Conservation (phyloP, 805 yeast genomes). For the Saccharomycopsis oosterbeekiorum region DNA sequence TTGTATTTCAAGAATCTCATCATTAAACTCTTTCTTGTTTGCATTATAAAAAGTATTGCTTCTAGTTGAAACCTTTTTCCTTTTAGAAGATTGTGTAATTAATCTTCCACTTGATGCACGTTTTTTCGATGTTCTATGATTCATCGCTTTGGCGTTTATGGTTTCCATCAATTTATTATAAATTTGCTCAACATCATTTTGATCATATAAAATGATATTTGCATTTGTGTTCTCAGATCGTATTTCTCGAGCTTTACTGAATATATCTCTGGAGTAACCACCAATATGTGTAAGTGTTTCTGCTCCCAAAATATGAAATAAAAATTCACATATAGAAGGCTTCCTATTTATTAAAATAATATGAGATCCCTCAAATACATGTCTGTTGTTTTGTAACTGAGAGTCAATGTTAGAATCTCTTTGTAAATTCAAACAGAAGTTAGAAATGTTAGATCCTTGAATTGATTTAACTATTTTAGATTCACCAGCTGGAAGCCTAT, state of each 20-base stretch:
- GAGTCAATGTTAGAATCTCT: constrained; percentile 20
- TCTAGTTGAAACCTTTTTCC: background rate
- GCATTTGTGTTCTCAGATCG: background rate
- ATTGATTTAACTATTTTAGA: constrained; percentile 36
- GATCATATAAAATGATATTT: constrained; percentile 26
- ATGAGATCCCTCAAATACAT: constrained; percentile 21
- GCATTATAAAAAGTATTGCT: background rate
- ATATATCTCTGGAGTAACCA: background rate
- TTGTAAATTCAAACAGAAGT: constrained; percentile 32
- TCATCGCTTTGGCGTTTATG: background rate
- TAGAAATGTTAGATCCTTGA: constrained; percentile 40
- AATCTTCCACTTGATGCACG: constrained; percentile 5
- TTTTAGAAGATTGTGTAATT: constrained; percentile 1
- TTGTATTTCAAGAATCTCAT: background rate
- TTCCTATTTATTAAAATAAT: constrained; percentile 20
- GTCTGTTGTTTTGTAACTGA: constrained; percentile 35
- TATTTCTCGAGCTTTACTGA: background rate
- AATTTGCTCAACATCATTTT: constrained; percentile 7
- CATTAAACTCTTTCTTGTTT: background rate
- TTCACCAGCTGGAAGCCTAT: constrained; percentile 64
- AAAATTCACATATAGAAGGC: constrained; percentile 29
- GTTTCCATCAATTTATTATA: background rate
- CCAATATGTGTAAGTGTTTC: constrained; percentile 19
- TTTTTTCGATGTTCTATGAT: background rate
- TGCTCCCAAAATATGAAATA: constrained; percentile 39